Evolutionary conservation across 2,329 filamentous ascomycete genomes (phyloP).

Genomic region (Botryotinia narcissicola): DNA sequence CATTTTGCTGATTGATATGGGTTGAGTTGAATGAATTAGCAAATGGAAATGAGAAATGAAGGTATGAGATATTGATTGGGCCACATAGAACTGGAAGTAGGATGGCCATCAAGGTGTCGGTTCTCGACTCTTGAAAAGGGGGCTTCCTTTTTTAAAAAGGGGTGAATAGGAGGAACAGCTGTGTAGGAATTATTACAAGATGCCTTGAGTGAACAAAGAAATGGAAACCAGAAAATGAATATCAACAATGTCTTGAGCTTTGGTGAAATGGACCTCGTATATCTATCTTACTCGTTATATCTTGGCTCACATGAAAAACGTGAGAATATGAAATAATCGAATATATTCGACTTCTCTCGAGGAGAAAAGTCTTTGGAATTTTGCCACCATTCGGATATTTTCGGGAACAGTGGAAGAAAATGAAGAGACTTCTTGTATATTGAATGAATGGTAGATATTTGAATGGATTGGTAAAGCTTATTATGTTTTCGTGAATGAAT

Average conservation of each 20-base stretch:
- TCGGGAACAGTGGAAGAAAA: background rate
- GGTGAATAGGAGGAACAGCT: background rate
- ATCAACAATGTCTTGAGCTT: background rate
- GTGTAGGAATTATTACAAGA: background rate
- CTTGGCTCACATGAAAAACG: background rate
- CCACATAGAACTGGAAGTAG: background rate
- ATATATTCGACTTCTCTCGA: background rate
- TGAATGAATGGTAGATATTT: background rate
- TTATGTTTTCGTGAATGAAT: background rate
- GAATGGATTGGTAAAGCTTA: too few relatives aligned
- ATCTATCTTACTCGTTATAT: background rate
- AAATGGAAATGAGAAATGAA: background rate
- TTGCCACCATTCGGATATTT: constrained; percentile 9
- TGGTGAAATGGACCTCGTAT: background rate
- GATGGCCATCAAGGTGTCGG: background rate
- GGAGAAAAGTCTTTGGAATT: background rate
- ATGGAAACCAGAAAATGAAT: background rate
- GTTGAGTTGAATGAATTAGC: background rate
- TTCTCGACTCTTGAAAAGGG: background rate
- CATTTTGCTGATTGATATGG: constrained; percentile 54
- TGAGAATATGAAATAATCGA: background rate
- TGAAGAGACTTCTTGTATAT: background rate
- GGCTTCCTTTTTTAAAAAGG: background rate
- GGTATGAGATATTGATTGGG: background rate
- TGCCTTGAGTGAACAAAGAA: background rate